Base-by-base conservation (phyloP, 352 stramenopile genomes). In the Phytophthora chlamydospora region DNA sequence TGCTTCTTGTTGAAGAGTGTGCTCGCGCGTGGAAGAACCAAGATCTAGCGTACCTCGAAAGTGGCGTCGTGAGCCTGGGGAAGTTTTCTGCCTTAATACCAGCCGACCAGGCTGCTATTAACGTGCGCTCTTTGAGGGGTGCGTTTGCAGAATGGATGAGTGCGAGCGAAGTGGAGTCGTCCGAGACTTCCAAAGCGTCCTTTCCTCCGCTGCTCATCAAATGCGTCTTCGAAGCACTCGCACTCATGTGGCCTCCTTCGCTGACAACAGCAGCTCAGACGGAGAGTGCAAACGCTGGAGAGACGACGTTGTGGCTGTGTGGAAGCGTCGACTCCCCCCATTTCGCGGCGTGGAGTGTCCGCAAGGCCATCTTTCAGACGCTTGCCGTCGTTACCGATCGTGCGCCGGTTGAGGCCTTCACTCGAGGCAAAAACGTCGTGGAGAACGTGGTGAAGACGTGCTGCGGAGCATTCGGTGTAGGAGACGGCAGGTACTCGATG, bases 41-140 rank as follows among this genome's bases (percentile, higher is more conserved):
- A 8, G 83, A 94, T 38, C 64, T 88, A 16, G 71, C 75, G 32
- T 94, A 94, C 33, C 64, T 92, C 9, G 85, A 94, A 39, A 90
- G 78, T 43, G 80, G 74, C 2, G 64, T 94, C 17, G 34, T 71
- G 11, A 87, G 75, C 40, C 51, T 94, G 16, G 76, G 75, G 1
- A 74, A 58, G 17, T 74, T 92, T 29, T 75, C 80, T 12, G 53
- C 66, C 5, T 60, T 72, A 21, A 42, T 88, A 36, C 58, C 71
- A 14, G 40, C 50, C 2, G 40, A 70, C 14, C 42, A 73, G 12
- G 49, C 68, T 12, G 60, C 76, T 0, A 55, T 58, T 0, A 82
- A 81, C 38, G 67, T 89, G 9, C 39, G 39, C 0, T 62, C 62
- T 6, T 29, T 94, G 24, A 75, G 70, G 11, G 48, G 16, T 11